These are phyloP conservation scores for Caryopteris hybrid DNA, from an alignment of 305 asterid genomes.

Conservation along the genomic window DNA sequence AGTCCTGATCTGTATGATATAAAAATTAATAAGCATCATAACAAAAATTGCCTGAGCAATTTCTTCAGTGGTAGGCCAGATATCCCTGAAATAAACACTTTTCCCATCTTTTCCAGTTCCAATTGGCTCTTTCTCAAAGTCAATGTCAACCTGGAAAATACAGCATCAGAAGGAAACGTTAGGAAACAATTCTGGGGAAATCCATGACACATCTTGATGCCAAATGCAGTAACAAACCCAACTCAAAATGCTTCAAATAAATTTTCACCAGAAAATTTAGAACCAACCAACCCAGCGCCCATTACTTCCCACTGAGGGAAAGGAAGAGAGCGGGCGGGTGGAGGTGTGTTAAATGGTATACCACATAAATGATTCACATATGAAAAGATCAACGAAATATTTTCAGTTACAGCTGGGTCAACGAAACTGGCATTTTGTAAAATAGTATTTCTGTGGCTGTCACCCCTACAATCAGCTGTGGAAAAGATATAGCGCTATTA, in stretches of 20 bases:
- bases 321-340: not conserved
- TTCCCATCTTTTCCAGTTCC: conserved; percentile 83
- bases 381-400: not conserved
- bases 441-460: no score
- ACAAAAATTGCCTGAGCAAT: conserved; percentile 56
- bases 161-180: not conserved
- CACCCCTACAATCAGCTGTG: not conserved
- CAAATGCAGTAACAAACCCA: no score
- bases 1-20: not conserved
- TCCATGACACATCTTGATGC: not conserved
- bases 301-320: not conserved
- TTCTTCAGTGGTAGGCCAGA: conserved; percentile 90
- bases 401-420: not conserved
- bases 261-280: not conserved
- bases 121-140: conserved; percentile 83
- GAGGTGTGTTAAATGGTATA: no score
- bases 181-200: no score
- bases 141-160: conserved; percentile 71
- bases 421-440: not conserved
- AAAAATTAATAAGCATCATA: not conserved
- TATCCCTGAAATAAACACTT: conserved; percentile 67
- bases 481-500: not conserved
- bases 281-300: not conserved
- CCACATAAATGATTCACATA: no score
- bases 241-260: not conserved